Conservation (phyloP, 2,329 filamentous ascomycete genomes). For the Colletotrichum incanum region DNA sequence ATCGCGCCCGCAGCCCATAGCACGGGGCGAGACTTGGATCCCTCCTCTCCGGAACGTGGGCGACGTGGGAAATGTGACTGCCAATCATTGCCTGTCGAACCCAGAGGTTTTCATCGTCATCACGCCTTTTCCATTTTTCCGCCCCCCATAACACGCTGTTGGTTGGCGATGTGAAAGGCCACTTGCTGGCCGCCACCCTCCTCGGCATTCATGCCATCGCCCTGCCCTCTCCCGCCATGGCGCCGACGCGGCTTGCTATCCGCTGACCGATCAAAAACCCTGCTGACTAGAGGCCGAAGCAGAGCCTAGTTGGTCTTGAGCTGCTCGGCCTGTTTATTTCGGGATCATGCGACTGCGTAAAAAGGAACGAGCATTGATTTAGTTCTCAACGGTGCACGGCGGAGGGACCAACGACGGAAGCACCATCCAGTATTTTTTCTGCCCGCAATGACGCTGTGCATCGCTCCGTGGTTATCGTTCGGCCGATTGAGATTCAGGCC, state of each 20-base stretch:
- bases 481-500: conserved; percentile 35
- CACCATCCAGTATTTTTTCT: conserved; percentile 6
- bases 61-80: conserved; percentile 33
- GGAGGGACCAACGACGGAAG: conserved; percentile 4
- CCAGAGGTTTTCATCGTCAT: conserved; percentile 19
- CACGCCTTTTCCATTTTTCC: conserved; percentile 18
- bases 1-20: background rate
- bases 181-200: conserved; percentile 2
- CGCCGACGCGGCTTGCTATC: conserved; percentile 35
- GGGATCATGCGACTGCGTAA: background rate
- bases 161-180: background rate
- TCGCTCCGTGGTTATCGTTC: conserved; percentile 16
- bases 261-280: conserved; percentile 19
- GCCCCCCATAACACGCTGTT: background rate
- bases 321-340: conserved; percentile 6
- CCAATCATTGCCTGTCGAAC: conserved; percentile 31
- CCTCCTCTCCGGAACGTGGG: conserved; percentile 17
- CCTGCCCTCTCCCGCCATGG: conserved; percentile 33
- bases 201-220: conserved; percentile 14
- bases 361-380: conserved; percentile 12
- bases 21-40: conserved; percentile 2
- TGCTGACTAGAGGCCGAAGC: background rate
- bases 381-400: conserved; percentile 9
- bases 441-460: conserved; percentile 24
- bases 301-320: conserved; percentile 18